phyloP scores from a whole-genome alignment of 2,329 filamentous ascomycete genomes.

The Fusarium kyushuense region DNA sequence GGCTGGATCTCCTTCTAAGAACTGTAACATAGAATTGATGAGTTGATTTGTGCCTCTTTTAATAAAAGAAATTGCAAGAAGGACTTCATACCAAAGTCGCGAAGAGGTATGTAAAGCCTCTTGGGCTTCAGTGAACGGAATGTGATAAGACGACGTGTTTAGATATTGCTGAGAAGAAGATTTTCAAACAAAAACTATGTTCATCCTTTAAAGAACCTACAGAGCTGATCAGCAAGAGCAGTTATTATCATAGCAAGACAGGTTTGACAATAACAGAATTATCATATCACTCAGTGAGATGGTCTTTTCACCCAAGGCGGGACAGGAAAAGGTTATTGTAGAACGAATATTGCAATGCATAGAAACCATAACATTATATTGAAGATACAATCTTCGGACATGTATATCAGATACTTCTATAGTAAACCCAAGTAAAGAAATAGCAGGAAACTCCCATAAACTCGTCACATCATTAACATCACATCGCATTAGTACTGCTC shows the following conservation, averaged over 20 bases:
- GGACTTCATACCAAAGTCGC: too few species aligned
- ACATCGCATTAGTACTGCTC: constrained; percentile 19
- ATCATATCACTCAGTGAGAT: neutral
- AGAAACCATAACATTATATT: neutral
- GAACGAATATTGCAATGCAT: neutral
- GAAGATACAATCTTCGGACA: fast-evolving
- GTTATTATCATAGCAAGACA: neutral
- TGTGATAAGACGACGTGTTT: too few species aligned
- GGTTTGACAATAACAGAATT: neutral
- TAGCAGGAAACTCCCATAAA: neutral
- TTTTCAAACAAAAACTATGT: too few species aligned
- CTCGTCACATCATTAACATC: constrained; percentile 6
- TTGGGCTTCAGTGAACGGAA: too few species aligned
- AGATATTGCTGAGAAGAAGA: too few species aligned
- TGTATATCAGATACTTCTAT: neutral
- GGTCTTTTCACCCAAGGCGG: neutral
- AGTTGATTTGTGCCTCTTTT: too few species aligned
- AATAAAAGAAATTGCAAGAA: too few species aligned
- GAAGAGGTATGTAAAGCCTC: too few species aligned
- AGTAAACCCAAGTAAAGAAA: neutral
- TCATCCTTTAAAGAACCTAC: too few species aligned
- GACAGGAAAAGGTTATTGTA: neutral
- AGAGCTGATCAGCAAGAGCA: too few species aligned
- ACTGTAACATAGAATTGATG: too few species aligned
- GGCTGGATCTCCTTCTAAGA: too few species aligned